Percentiles rank a stretch among this genome's conserved stretches.
Evolutionary conservation across 805 yeast species (phyloP).

Genomic region (Suhomyces sp.): DNA sequence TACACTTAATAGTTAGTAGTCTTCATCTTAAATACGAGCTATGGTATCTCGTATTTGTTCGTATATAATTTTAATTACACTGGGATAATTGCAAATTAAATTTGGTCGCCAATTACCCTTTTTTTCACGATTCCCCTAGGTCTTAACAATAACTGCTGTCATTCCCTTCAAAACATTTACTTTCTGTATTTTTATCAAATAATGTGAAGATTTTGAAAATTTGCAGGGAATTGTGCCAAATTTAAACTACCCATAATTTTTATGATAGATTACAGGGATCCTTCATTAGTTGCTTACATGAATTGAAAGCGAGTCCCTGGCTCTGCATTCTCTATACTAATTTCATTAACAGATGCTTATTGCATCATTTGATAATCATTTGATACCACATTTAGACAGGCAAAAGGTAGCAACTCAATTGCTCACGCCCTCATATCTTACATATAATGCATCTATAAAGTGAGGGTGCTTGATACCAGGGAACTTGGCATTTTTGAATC

Average conservation of each 20-base stretch:
- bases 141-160: neutral
- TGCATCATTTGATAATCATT: neutral
- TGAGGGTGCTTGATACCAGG: constrained; percentile 81
- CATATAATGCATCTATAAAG: constrained; percentile 68
- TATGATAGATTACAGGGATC: too few species aligned
- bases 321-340: neutral
- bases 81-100: neutral
- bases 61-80: neutral
- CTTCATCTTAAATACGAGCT: neutral
- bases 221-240: too few species aligned
- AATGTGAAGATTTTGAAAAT: neutral
- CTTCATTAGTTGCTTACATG: too few species aligned
- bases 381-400: neutral
- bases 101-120: neutral
- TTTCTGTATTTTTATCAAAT: neutral
- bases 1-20: neutral
- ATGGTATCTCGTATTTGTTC: neutral
- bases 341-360: neutral
- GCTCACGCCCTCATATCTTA: constrained; percentile 48
- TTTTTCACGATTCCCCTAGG: neutral
- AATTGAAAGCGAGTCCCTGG: too few species aligned
- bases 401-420: neutral
- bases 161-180: neutral
- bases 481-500: constrained; percentile 53
- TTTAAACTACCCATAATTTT: too few species aligned